A percentile compares a stretch with the other conserved stretches of the same genome.
These are phyloP conservation scores for Linanthus parryae DNA, from an alignment of 148 eudicot species.

Conservation along the genomic window DNA sequence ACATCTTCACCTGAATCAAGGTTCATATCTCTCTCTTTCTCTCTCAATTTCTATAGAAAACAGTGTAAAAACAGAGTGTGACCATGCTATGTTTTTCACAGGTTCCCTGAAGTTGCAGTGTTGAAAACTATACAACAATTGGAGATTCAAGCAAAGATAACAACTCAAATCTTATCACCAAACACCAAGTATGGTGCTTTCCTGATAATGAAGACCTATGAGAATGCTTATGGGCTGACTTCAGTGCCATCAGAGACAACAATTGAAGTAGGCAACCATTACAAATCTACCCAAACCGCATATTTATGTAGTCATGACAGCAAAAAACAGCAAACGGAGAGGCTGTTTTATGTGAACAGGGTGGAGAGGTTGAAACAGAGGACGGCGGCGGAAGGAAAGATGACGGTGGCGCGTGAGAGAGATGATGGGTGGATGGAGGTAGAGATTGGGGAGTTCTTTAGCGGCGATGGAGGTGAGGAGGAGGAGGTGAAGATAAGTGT, in stretches of 20 bases:
- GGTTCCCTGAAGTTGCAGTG: neutral
- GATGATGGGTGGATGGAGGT: slow-evolving; percentile 37
- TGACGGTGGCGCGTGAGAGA: slow-evolving; percentile 6
- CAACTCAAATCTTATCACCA: slow-evolving; percentile 18
- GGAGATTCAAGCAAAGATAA: slow-evolving; percentile 15
- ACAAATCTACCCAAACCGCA: neutral
- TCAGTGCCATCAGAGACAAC: slow-evolving; percentile 1
- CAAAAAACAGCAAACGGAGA: slow-evolving; percentile 3
- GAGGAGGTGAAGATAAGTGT: slow-evolving; percentile 30
- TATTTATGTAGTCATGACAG: slow-evolving; percentile 4
- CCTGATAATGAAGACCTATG: neutral
- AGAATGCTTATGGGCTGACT: slow-evolving; percentile 1
- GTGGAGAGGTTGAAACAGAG: slow-evolving; percentile 6
- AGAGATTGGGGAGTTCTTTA: slow-evolving; percentile 29
- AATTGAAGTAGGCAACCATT: neutral
- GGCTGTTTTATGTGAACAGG: slow-evolving; percentile 9
- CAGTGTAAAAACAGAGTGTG: too few species aligned
- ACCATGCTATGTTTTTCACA: neutral
- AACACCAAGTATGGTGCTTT: slow-evolving; percentile 4
- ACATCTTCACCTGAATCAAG: slow-evolving; percentile 33
- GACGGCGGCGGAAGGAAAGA: slow-evolving; percentile 7
- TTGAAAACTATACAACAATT: neutral
- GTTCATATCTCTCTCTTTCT: slow-evolving; percentile 24
- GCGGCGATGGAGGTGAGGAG: slow-evolving; percentile 18
- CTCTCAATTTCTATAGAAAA: too few species aligned